These are phyloP conservation scores for Glycine tomentella DNA, from an alignment of 306 rosid species.

Conservation along the genomic window DNA sequence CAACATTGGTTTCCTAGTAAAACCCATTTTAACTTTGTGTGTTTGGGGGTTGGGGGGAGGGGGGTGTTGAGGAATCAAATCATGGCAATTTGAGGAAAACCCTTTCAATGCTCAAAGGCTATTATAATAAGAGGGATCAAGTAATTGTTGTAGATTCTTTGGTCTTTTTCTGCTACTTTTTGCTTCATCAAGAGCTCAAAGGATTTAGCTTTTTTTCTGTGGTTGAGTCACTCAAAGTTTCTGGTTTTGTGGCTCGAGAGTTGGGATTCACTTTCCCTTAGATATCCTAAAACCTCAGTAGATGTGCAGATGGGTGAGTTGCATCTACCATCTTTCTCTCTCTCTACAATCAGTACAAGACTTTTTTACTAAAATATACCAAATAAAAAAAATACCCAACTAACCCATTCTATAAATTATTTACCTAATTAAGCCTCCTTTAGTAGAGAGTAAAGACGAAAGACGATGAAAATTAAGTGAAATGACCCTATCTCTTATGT, in stretches of 20 bases:
- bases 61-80: slow-evolving; percentile 53
- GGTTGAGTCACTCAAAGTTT: slow-evolving; percentile 17
- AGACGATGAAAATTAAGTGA: no score
- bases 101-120: slow-evolving; percentile 21
- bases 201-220: slow-evolving; percentile 35
- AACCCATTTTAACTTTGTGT: slow-evolving; percentile 57
- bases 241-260: slow-evolving; percentile 45
- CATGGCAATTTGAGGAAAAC: slow-evolving; percentile 51
- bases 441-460: no score
- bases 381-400: no score
- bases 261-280: slow-evolving; percentile 49
- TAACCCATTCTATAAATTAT: no score
- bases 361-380: no score
- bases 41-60: background rate
- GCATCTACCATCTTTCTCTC: slow-evolving; percentile 20
- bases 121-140: background rate
- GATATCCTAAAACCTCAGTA: slow-evolving; percentile 52
- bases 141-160: slow-evolving; percentile 10
- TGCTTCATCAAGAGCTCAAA: slow-evolving; percentile 35
- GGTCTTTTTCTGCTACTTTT: slow-evolving; percentile 20
- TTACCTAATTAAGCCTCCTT: no score
- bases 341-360: slow-evolving; percentile 4
- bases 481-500: no score
- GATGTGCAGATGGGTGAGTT: slow-evolving; percentile 47
- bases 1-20: slow-evolving; percentile 44